These are phyloP conservation scores for Salvia rosmarinus DNA, from an alignment of 257 asterid species.

Conservation along the genomic window DNA sequence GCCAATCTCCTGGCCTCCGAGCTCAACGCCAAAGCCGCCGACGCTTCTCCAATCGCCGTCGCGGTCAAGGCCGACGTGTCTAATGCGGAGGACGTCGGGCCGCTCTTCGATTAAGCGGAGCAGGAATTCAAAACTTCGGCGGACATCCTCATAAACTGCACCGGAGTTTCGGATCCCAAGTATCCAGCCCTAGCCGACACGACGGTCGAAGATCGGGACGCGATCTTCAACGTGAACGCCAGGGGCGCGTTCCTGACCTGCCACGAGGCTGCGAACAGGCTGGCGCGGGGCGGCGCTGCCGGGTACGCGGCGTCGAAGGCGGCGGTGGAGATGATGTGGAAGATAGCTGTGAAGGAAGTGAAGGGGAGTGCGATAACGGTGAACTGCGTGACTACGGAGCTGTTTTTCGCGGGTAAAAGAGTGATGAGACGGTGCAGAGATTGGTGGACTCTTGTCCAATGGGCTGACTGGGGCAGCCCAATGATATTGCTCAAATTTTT, in stretches of 20 bases:
- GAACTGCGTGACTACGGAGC: slow-evolving; percentile 71
- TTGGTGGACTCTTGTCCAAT: slow-evolving; percentile 52
- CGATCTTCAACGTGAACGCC: slow-evolving; percentile 53
- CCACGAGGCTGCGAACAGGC: slow-evolving; percentile 62
- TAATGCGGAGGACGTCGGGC: slow-evolving; percentile 53
- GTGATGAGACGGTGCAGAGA: slow-evolving; percentile 54
- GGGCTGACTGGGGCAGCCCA: slow-evolving; percentile 65
- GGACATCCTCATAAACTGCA: slow-evolving; percentile 60
- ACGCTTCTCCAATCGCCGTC: slow-evolving; percentile 42
- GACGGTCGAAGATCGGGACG: slow-evolving; percentile 56
- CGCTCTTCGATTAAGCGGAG: slow-evolving; percentile 70
- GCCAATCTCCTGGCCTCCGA: slow-evolving; percentile 45
- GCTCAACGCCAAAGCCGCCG: slow-evolving; percentile 38
- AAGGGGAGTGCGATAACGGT: slow-evolving; percentile 73
- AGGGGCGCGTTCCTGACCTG: slow-evolving; percentile 66
- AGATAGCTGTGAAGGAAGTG: slow-evolving; percentile 71
- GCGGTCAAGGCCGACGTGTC: slow-evolving; percentile 63
- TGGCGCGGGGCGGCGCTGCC: slow-evolving; percentile 68
- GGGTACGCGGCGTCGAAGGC: slow-evolving; percentile 76
- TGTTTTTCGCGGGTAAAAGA: slow-evolving; percentile 61
- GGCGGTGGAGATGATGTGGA: slow-evolving; percentile 79
- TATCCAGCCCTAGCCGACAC: slow-evolving; percentile 57
- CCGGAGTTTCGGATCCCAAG: slow-evolving; percentile 54
- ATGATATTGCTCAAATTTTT: slow-evolving; percentile 63
- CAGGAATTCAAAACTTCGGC: slow-evolving; percentile 47